A percentile compares a stretch with the other conserved stretches of the same genome.
These are phyloP conservation scores for Bolboschoenus planiculmis DNA, from an alignment of 176 grass and related monocot species.

Conservation along the genomic window DNA sequence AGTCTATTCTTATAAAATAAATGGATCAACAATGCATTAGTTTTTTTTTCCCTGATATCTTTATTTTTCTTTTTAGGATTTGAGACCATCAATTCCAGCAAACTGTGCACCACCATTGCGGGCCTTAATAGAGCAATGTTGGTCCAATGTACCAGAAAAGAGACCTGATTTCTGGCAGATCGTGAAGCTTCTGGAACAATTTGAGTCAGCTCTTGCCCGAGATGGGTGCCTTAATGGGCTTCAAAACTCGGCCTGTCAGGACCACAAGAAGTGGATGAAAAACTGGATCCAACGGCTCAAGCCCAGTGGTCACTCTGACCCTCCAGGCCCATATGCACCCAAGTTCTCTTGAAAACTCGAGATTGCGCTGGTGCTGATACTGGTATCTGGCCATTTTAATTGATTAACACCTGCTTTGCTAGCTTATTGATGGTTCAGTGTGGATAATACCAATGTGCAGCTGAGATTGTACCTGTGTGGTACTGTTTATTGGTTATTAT, in stretches of 20 bases:
- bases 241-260: conserved; percentile 35
- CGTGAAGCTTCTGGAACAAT: conserved; percentile 57
- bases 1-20: not conserved
- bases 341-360: conserved; percentile 27
- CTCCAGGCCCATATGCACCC: conserved; percentile 30
- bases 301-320: conserved; percentile 28
- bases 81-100: conserved; percentile 63
- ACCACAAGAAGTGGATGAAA: conserved; percentile 59
- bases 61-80: conserved; percentile 48
- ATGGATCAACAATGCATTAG: not conserved
- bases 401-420: not conserved
- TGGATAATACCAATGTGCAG: not conserved
- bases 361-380: not conserved
- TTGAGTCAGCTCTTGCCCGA: conserved; percentile 37
- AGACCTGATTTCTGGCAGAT: conserved; percentile 74
- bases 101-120: conserved; percentile 47
- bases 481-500: not conserved
- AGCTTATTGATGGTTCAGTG: not conserved
- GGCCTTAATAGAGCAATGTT: conserved; percentile 80
- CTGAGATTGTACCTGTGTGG: not conserved
- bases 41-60: not conserved
- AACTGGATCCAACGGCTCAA: conserved; percentile 67
- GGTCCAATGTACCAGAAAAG: conserved; percentile 54
- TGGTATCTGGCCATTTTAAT: not conserved
- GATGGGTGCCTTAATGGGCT: conserved; percentile 64